Percentiles rank a stretch among this genome's conserved stretches.
Conservation (phyloP, 2,329 filamentous ascomycete species). For the Xylariales sp. region DNA sequence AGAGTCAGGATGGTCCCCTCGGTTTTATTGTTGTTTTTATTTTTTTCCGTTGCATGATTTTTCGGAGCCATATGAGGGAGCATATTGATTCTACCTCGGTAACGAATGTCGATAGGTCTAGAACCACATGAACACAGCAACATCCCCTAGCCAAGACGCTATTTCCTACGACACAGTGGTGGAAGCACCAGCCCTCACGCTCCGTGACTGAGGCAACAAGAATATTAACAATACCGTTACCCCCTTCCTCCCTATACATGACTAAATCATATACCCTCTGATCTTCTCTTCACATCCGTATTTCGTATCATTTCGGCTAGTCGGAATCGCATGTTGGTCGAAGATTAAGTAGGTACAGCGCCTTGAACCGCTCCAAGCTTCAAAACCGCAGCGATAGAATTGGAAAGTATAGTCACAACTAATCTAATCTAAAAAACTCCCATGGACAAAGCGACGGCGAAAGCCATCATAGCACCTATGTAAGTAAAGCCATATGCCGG, state of each 20-base stretch:
- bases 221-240: neutral
- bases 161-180: neutral
- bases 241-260: neutral
- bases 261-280: neutral
- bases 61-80: neutral
- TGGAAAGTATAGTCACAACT: neutral
- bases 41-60: neutral
- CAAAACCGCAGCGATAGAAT: slow-evolving; percentile 2
- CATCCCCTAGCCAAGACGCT: neutral
- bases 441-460: neutral
- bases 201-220: neutral
- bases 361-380: neutral
- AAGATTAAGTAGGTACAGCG: slow-evolving; percentile 1
- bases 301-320: neutral
- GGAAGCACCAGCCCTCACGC: neutral
- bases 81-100: neutral
- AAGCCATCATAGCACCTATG: neutral
- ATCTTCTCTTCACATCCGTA: neutral
- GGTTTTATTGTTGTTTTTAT: neutral
- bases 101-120: neutral
- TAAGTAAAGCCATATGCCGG: neutral
- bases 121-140: neutral
- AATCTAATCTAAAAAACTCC: slow-evolving; percentile 9
- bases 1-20: neutral
- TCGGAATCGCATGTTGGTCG: neutral